Evolutionary conservation across 345 rosid species (phyloP), one percentile per base, ranked within the genome.

Genomic region (Corchorus olitorius): DNA sequence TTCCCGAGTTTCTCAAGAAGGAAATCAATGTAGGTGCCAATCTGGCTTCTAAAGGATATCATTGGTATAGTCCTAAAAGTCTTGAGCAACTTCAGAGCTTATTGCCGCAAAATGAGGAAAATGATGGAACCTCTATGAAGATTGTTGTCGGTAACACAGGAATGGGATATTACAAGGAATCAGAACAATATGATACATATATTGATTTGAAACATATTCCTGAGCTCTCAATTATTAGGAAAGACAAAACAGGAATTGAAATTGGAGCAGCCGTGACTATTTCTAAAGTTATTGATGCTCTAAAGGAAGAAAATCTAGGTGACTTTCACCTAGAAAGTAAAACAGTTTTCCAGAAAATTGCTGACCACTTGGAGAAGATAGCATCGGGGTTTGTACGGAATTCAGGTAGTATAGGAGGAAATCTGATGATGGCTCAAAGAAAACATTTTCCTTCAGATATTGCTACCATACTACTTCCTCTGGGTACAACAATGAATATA

Each of bases 391-490:
- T 86, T 48, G 63, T 95, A 37, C 77, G 96, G 74, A 95, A 95
- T 76, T 84, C 88, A 6, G 97, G 86, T 50, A 93, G 91, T 78
- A 53, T 93, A 3, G 97, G 96, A 14, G 98, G 98, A 9, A 93
- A 93, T 78, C n/a, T 95, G 81, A 89, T 92, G 75, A 89, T 93
- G 97, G 96, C 96, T 0, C 94, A 90, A 76, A 87, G 87, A 68
- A 80, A 81, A 33, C 79, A 79, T 45, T 95, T 91, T 78, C 98
- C 98, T 60, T 93, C 98, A 16, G 99, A 95, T 78, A 88, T 95
- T 63, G 81, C 91, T 33, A 93, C 97, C 0, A 45, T 93, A 73
- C 88, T 95, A 63, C 92, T 93, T 16, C 88, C 90, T 33, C 88
- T 72, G 43, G 94, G 81, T 75, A 83, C 98, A 53, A 74, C 41